Conservation (phyloP, 352 stramenopile species). For the Discostella stelligera region DNA sequence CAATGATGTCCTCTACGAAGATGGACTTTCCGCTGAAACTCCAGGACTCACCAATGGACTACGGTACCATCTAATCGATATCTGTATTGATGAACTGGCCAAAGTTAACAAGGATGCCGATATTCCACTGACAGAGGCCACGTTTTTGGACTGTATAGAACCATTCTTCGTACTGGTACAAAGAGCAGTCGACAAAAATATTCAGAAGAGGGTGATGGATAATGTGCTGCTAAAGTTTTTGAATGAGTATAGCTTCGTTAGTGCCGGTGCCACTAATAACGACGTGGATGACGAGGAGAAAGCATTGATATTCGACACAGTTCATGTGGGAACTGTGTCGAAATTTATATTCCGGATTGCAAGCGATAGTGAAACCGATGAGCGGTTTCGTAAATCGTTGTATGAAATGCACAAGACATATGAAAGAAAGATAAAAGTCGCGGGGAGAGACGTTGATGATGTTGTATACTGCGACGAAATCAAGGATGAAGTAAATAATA, state of each 20-base stretch:
- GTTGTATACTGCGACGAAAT: slow-evolving; percentile 36
- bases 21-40: slow-evolving; percentile 66
- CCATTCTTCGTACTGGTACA: slow-evolving; percentile 78
- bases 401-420: slow-evolving; percentile 84
- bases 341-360: slow-evolving; percentile 82
- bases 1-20: slow-evolving; percentile 80
- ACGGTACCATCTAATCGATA: slow-evolving; percentile 81
- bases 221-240: slow-evolving; percentile 82
- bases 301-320: slow-evolving; percentile 63
- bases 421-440: slow-evolving; percentile 64
- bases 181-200: slow-evolving; percentile 63
- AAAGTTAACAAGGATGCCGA: slow-evolving; percentile 64
- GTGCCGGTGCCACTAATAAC: slow-evolving; percentile 45
- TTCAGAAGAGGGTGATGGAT: slow-evolving; percentile 75
- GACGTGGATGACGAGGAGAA: slow-evolving; percentile 38
- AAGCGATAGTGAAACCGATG: slow-evolving; percentile 67
- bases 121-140: slow-evolving; percentile 71
- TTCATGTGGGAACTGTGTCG: slow-evolving; percentile 78
- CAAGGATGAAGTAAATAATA: slow-evolving; percentile 23
- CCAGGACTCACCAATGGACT: slow-evolving; percentile 70
- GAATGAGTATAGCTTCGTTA: slow-evolving; percentile 75
- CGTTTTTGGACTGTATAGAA: slow-evolving; percentile 79
- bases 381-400: slow-evolving; percentile 70
- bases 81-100: slow-evolving; percentile 76
- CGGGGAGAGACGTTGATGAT: slow-evolving; percentile 74